A percentile compares a stretch with the other conserved stretches of the same genome.
Conservation (phyloP, 805 yeast genomes). For the Zygotorulaspora sp. region DNA sequence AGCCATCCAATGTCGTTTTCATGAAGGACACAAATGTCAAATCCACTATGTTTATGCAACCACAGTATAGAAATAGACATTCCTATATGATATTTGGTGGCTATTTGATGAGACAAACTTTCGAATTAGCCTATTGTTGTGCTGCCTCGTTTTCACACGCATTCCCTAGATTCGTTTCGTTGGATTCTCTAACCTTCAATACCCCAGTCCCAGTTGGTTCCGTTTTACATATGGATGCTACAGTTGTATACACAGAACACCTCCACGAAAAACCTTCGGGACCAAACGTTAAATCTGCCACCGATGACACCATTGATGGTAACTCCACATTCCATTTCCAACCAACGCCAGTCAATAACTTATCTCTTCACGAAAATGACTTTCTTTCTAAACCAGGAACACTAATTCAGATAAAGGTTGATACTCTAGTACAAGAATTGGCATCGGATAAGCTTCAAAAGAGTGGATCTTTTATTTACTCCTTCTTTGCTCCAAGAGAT, state of each 20-base stretch:
- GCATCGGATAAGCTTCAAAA: conserved; percentile 58
- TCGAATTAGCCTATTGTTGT: conserved; percentile 89
- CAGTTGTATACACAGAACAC: conserved; percentile 83
- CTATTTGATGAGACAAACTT: conserved; percentile 83
- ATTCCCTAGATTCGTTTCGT: conserved; percentile 81
- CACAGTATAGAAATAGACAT: conserved; percentile 92
- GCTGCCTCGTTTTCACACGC: conserved; percentile 85
- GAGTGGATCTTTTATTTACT: conserved; percentile 84
- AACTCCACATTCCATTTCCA: conserved; percentile 43
- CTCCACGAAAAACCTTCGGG: conserved; percentile 41
- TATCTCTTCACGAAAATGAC: conserved; percentile 48
- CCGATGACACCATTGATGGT: conserved; percentile 23
- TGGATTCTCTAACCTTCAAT: conserved; percentile 87
- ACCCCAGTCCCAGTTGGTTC: conserved; percentile 96
- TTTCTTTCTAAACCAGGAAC: conserved; percentile 77
- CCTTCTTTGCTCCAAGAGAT: conserved; percentile 76
- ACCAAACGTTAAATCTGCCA: conserved; percentile 28
- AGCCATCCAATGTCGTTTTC: conserved; percentile 50
- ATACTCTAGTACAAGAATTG: conserved; percentile 68
- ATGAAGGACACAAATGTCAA: conserved; percentile 69
- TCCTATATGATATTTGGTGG: conserved; percentile 96
- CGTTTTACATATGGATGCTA: conserved; percentile 75
- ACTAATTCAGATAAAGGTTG: conserved; percentile 83
- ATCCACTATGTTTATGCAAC: conserved; percentile 89
- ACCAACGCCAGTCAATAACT: conserved; percentile 53